Base-by-base conservation (phyloP, 2,329 filamentous ascomycete species). In the Talaromyces islandicus region DNA sequence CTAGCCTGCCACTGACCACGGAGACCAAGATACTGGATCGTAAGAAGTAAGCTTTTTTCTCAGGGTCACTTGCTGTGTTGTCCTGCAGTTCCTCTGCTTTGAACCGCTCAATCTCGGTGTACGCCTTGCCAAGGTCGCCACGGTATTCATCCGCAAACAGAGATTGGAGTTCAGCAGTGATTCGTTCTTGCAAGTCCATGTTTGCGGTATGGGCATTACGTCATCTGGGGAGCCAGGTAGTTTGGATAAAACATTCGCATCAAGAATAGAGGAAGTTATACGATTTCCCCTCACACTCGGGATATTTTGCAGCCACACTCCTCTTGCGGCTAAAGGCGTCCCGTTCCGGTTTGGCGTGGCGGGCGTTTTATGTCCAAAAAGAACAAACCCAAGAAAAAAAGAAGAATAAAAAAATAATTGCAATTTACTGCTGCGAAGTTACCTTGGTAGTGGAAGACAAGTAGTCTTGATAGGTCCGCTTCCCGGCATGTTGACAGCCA, bases 91-190 rank as follows among this genome's bases (percentile, higher is more conserved):
- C 38, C 7, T 21, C 24, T 30, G 48, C 24, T 46, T 60, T n/a
- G 38, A 52, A 24, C 30, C 38, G 53, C 12, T 64, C 53, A 27
- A 68, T 56, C 27, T 65, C 55, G 19, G 63, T 55, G 41, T 62
- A 62, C 10, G 64, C 65, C 14, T 59, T 64, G 53, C 65, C 60
- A 9, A 67, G 43, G 35, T 68, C 62, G 12, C 66, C 66, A 27
- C 61, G 57, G 59, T 67, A 64, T 54, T 68, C 65, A 21, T 67
- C 66, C 4, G 64, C 25, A 27, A 67, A 67, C 7, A 67, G 50
- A 4, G 65, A 67, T 52, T 63, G 60, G 30, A 63, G 65, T 21
- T 60, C 62, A 10, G 65, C 38, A 46, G 29, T 53, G 29, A 67
- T 12, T 27, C 64, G 63, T 29, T 60, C 57, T 14, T 56, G 43